Evolutionary conservation across 805 yeast genomes (phyloP).

Genomic region (Wickerhamiella parazyma): DNA sequence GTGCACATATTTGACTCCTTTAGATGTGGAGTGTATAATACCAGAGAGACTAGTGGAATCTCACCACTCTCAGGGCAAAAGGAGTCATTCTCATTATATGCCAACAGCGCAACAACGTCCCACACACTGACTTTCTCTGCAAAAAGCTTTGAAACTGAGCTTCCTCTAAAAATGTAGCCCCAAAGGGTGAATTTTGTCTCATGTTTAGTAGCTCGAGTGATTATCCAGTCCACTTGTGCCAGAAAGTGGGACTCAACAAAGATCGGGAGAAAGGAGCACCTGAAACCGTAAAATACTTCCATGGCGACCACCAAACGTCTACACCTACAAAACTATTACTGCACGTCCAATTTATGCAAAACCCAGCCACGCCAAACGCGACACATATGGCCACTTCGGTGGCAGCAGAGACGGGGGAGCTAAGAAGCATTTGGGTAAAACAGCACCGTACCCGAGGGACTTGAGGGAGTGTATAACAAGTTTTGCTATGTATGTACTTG

Average conservation of each 20-base stretch:
- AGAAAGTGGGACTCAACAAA: constrained; percentile 55
- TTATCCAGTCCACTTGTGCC: constrained; percentile 87
- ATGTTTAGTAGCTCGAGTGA: constrained; percentile 54
- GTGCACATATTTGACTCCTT: too few species aligned
- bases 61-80: constrained; percentile 53
- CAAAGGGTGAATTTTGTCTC: constrained; percentile 50
- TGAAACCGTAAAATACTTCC: constrained; percentile 59
- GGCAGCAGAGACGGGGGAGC: constrained; percentile 10
- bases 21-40: constrained; percentile 67
- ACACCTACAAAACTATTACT: constrained; percentile 50
- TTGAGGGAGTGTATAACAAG: constrained; percentile 13
- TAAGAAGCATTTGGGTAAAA: constrained; percentile 1
- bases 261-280: constrained; percentile 55
- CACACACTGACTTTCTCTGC: constrained; percentile 37
- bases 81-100: constrained; percentile 42
- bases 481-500: constrained; percentile 6
- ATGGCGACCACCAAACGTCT: constrained; percentile 69
- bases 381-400: constrained; percentile 9
- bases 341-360: constrained; percentile 10
- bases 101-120: constrained; percentile 50
- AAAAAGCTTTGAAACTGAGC: constrained; percentile 2
- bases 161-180: constrained; percentile 7
- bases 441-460: constrained; percentile 2
- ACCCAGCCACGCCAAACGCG: constrained; percentile 9
- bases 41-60: constrained; percentile 46